Percentiles rank a stretch among this genome's conserved stretches.
Evolutionary conservation across 2,329 filamentous ascomycete species (phyloP).

Genomic region (Colletotrichum magnum): DNA sequence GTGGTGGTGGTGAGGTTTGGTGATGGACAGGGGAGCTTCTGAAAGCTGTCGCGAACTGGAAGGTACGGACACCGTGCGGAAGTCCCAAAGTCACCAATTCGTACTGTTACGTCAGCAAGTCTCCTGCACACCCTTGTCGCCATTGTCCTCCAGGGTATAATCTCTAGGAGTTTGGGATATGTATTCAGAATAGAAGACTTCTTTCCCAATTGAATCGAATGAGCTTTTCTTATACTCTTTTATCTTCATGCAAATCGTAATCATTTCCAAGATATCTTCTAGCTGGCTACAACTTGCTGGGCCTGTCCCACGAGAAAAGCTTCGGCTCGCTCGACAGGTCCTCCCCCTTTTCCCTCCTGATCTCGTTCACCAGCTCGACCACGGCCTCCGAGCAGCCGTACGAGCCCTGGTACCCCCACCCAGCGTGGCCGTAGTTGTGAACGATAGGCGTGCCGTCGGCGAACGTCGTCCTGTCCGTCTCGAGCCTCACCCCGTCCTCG

Average conservation of each 20-base stretch:
- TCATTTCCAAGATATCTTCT: neutral
- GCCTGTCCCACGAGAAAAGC: conserved; percentile 47
- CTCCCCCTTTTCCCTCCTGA: conserved; percentile 55
- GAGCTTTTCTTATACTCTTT: neutral
- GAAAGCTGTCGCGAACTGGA: conserved; percentile 37
- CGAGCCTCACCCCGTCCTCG: conserved; percentile 80
- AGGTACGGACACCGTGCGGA: conserved; percentile 27
- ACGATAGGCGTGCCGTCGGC: conserved; percentile 76
- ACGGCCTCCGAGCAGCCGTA: conserved; percentile 80
- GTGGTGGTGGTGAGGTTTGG: conserved; percentile 14
- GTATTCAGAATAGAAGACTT: neutral
- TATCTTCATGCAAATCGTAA: neutral
- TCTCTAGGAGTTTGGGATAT: neutral
- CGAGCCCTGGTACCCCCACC: conserved; percentile 80
- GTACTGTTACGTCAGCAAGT: conserved; percentile 6
- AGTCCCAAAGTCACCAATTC: neutral
- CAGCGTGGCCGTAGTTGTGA: conserved; percentile 85
- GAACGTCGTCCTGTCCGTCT: conserved; percentile 73
- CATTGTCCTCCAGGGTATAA: too few species aligned
- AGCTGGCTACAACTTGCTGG: conserved; percentile 23
- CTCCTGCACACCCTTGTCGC: too few species aligned
- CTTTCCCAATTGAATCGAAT: neutral
- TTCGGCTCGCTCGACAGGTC: conserved; percentile 47
- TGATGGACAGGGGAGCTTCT: conserved; percentile 35
- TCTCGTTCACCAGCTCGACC: conserved; percentile 76